Base-by-base conservation (phyloP, 176 grass and related monocot genomes). In the Ensete ventricosum region DNA sequence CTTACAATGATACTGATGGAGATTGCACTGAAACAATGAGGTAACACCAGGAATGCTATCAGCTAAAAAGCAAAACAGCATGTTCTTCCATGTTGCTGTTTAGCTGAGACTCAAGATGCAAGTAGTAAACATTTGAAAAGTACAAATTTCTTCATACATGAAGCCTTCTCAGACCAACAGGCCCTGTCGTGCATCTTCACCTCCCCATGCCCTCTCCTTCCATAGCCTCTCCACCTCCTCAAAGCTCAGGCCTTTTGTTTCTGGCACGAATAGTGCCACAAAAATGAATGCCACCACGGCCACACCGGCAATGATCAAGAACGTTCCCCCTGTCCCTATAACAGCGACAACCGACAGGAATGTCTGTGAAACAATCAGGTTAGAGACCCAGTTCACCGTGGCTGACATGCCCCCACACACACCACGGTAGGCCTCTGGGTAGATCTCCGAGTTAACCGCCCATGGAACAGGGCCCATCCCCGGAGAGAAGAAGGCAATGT, bases 381-480 rank as follows among this genome's bases (percentile, higher is more conserved):
- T 98, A 1, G 90, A 98, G 11, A 85, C 25, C 94, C 94, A 98
- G 52, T 98, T 98, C 17, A 98, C 88, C 0, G 86, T 98, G 54
- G 94, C 94, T 1, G 94, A 98, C 94, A 98, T 98, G 79, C 94
- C 94, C 0, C 94, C 90, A 1, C 94, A 93, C 57, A 85, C 71
- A 8, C 95, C 90, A 13, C 95, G 88, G 78, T 98, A 98, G 0
- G 82, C 84, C 86, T 93, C 88, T 0, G 88, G 95, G 64, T 98
- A 98, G 48, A 98, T 93, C 74, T 98, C 95, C 0, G 90, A 93
- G 82, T 98, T 98, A 57, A 98, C 95, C 0, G 90, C 88, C 95
- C 95, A 98, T 1, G 95, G 95, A 16, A 98, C 95, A 0, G 90
- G 88, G 8, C 90, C 95, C 95, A 98, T 98, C 71, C 94, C 94